A percentile compares a stretch with the other conserved stretches of the same genome.
Conservation (phyloP, 2,329 filamentous ascomycete genomes). For the Cryphonectria radicalis region DNA sequence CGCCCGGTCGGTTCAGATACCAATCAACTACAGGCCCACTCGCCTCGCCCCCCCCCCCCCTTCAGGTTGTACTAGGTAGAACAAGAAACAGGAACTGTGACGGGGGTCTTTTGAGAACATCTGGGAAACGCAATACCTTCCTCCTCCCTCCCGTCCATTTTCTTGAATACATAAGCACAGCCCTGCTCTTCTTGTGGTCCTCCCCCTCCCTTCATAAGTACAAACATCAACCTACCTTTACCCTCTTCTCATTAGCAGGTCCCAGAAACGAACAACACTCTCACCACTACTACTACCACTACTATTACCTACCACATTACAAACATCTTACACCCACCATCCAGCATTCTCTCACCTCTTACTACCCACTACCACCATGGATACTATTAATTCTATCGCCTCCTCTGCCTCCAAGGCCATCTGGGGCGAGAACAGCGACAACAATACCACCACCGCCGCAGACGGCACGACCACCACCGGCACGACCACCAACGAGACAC, state of each 20-base stretch:
- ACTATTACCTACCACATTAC: slow-evolving; percentile 4
- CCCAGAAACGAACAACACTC: not conserved
- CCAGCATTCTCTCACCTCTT: not conserved
- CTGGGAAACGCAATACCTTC: not conserved
- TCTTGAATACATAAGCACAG: slow-evolving; percentile 12
- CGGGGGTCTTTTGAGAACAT: not conserved
- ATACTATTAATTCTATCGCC: slow-evolving; percentile 64
- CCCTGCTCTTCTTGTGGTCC: not conserved
- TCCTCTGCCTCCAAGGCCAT: slow-evolving; percentile 52
- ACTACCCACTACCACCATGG: slow-evolving; percentile 52
- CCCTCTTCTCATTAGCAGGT: not conserved
- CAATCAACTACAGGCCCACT: slow-evolving; percentile 10
- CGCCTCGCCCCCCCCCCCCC: too few relatives aligned
- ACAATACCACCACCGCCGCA: slow-evolving; percentile 30
- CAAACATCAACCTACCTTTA: not conserved
- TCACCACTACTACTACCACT: not conserved
- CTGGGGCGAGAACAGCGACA: slow-evolving; percentile 48
- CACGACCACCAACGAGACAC: slow-evolving; percentile 45
- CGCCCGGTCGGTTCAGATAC: not conserved
- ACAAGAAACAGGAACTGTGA: slow-evolving; percentile 3
- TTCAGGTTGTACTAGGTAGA: not conserved
- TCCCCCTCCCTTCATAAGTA: slow-evolving; percentile 1
- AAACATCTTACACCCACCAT: slow-evolving; percentile 8
- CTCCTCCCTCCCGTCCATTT: slow-evolving; percentile 6
- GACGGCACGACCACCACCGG: slow-evolving; percentile 43